Percentiles rank a stretch among this genome's conserved stretches.
Conservation (phyloP, 306 rosid species). For the Fragaria nilgerrensis region DNA sequence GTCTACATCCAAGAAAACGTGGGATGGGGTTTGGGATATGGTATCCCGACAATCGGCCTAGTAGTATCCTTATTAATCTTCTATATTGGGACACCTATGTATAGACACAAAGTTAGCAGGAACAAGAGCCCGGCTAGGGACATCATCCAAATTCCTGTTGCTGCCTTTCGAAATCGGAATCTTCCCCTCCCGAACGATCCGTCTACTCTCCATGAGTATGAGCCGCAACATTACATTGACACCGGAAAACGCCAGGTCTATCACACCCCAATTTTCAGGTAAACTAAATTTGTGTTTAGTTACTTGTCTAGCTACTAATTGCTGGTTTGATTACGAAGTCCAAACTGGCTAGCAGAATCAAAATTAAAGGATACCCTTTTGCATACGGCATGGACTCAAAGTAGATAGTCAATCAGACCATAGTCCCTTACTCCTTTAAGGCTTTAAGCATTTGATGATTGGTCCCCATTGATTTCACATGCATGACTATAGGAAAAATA, state of each 20-base stretch:
- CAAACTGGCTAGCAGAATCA: neutral
- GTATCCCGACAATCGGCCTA: conserved; percentile 55
- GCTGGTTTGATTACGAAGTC: neutral
- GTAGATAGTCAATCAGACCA: conserved; percentile 15
- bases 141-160: conserved; percentile 36
- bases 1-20: conserved; percentile 73
- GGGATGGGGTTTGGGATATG: conserved; percentile 80
- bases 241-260: conserved; percentile 45
- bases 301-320: neutral
- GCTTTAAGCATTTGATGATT: conserved; percentile 1
- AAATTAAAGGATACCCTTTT: neutral
- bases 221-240: conserved; percentile 35
- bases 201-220: conserved; percentile 56
- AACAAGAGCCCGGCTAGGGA: conserved; percentile 41
- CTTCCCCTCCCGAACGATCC: conserved; percentile 44
- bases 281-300: conserved; percentile 4
- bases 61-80: conserved; percentile 44
- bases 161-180: conserved; percentile 52
- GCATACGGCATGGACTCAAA: conserved; percentile 18
- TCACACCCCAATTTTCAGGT: conserved; percentile 66
- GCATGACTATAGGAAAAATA: conserved; percentile 21
- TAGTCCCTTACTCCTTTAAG: neutral
- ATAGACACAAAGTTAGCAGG: conserved; percentile 59
- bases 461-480: conserved; percentile 4
- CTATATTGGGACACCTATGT: conserved; percentile 55